Evolutionary conservation across 2,329 filamentous ascomycete genomes (phyloP).

Genomic region (Fusarium temperatum): DNA sequence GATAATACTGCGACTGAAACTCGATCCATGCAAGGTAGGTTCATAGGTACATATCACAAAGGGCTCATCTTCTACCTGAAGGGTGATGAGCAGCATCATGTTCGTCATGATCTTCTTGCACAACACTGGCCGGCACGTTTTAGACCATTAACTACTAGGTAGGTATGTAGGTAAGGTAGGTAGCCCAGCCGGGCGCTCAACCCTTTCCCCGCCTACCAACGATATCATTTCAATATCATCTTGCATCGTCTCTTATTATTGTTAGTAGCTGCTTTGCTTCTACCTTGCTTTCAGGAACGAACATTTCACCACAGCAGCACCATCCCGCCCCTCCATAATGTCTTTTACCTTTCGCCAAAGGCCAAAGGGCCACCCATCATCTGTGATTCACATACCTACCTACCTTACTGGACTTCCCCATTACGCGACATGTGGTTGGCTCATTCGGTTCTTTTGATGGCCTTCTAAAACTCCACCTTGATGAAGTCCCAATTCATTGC

Average conservation of each 20-base stretch:
- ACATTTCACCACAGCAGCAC: slow-evolving; percentile 22
- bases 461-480: slow-evolving; percentile 6
- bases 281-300: not conserved
- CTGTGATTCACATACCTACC: not conserved
- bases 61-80: not conserved
- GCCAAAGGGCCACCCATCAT: not conserved
- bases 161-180: too few relatives aligned
- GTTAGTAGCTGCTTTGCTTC: not conserved
- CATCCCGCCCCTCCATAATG: slow-evolving; percentile 24
- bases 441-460: not conserved
- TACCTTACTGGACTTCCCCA: not conserved
- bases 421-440: slow-evolving; percentile 11
- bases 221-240: not conserved
- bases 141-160: not conserved
- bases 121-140: not conserved
- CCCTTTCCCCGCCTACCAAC: not conserved
- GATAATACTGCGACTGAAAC: not conserved
- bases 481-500: not conserved
- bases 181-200: not conserved
- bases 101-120: slow-evolving; percentile 28
- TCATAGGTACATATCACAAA: not conserved
- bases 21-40: slow-evolving; percentile 3
- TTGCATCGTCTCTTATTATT: not conserved
- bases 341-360: slow-evolving; percentile 17
- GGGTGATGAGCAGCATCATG: slow-evolving; percentile 1